Evolutionary conservation across 345 rosid genomes (phyloP).

Genomic region (Arabis hirsuta): DNA sequence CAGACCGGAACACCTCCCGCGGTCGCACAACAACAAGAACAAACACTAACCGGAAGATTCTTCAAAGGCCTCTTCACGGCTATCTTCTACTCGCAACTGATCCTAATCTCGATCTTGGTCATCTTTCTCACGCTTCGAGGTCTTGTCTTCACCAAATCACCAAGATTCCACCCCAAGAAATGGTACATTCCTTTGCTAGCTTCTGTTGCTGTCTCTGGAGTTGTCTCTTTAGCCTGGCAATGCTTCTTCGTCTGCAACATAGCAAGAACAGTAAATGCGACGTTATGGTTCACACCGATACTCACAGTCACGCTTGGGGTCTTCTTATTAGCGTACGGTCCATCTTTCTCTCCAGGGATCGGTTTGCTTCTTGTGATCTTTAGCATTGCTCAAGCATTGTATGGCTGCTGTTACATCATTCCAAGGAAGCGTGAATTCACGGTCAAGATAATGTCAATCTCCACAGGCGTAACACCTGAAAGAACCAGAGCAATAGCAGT

Average conservation of each 20-base stretch:
- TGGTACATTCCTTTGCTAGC: slow-evolving; percentile 79
- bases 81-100: slow-evolving; percentile 61
- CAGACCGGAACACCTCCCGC: slow-evolving; percentile 9
- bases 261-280: slow-evolving; percentile 53
- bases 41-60: slow-evolving; percentile 49
- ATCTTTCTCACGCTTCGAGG: slow-evolving; percentile 62
- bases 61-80: slow-evolving; percentile 51
- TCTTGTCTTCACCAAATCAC: slow-evolving; percentile 47
- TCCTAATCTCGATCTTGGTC: slow-evolving; percentile 52
- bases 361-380: slow-evolving; percentile 46
- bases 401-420: slow-evolving; percentile 53
- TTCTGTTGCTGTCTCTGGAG: slow-evolving; percentile 55
- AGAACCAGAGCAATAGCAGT: slow-evolving; percentile 43
- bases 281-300: slow-evolving; percentile 65
- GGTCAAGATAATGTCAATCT: slow-evolving; percentile 45
- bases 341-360: slow-evolving; percentile 41
- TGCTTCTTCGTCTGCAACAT: slow-evolving; percentile 50
- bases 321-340: slow-evolving; percentile 43
- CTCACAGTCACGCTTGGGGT: slow-evolving; percentile 54
- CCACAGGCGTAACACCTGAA: slow-evolving; percentile 52
- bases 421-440: slow-evolving; percentile 53
- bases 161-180: slow-evolving; percentile 64
- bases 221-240: slow-evolving; percentile 60
- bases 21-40: slow-evolving; percentile 18
- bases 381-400: slow-evolving; percentile 39